A percentile compares a stretch with the other conserved stretches of the same genome.
phyloP scores from a whole-genome alignment of 2,329 filamentous ascomycete genomes.

The Tolypocladium tundrense region DNA sequence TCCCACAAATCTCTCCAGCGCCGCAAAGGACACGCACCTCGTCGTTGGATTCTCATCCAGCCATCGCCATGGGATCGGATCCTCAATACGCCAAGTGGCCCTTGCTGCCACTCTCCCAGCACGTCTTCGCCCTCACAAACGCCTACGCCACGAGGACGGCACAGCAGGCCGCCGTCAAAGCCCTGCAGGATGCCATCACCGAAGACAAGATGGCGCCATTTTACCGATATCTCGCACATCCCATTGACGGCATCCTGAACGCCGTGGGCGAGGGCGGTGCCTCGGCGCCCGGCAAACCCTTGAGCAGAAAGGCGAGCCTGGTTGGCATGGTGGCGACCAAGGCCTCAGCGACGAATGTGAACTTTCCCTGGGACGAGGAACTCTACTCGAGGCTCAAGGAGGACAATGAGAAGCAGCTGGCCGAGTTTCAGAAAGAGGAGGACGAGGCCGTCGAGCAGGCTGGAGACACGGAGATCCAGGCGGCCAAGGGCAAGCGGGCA shows the following conservation, averaged over 20 bases:
- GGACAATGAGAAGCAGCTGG: slow-evolving; percentile 70
- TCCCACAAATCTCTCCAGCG: background rate
- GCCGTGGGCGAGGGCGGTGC: slow-evolving; percentile 53
- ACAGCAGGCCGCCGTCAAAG: slow-evolving; percentile 63
- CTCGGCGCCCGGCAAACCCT: slow-evolving; percentile 43
- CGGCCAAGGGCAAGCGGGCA: slow-evolving; percentile 85
- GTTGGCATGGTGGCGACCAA: slow-evolving; percentile 68
- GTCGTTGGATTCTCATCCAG: slow-evolving; percentile 15
- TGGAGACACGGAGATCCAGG: slow-evolving; percentile 89
- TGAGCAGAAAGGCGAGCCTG: slow-evolving; percentile 57
- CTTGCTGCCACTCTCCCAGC: slow-evolving; percentile 69
- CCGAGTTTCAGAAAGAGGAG: slow-evolving; percentile 71
- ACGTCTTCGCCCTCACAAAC: slow-evolving; percentile 81
- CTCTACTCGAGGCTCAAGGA: slow-evolving; percentile 69
- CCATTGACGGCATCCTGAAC: slow-evolving; percentile 74
- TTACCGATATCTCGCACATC: slow-evolving; percentile 76
- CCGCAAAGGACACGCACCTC: background rate
- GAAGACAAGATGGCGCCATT: slow-evolving; percentile 82
- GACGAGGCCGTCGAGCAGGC: slow-evolving; percentile 94
- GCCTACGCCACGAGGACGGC: slow-evolving; percentile 54
- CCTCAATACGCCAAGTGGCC: slow-evolving; percentile 81
- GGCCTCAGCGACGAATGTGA: slow-evolving; percentile 51
- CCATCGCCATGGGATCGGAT: slow-evolving; percentile 60
- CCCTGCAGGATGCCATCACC: slow-evolving; percentile 70
- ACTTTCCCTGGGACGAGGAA: slow-evolving; percentile 82